Evolutionary conservation across 83 land plant genomes (phyloP).

Genomic region (Diphasiastrum complanatum): DNA sequence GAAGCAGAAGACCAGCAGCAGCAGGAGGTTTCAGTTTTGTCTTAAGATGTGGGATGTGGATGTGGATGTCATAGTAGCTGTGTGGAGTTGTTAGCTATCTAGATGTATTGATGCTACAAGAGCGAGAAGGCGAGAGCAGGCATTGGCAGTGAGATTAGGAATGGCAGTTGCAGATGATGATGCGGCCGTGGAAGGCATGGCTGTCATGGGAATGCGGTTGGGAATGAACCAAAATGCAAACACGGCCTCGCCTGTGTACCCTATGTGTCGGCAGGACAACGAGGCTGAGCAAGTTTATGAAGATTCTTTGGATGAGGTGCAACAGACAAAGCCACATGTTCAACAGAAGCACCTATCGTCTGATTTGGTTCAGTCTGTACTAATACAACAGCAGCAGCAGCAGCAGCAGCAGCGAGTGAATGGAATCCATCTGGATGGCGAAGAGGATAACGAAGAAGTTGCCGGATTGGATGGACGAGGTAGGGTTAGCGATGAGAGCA

Average conservation of each 20-base stretch:
- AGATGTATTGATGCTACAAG: too few relatives aligned
- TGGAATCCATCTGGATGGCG: conserved; percentile 3
- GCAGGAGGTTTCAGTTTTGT: too few relatives aligned
- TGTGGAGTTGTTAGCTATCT: too few relatives aligned
- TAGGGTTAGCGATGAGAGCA: conserved; percentile 36
- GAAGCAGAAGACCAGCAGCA: too few relatives aligned
- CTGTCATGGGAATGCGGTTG: not conserved
- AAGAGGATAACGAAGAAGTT: conserved; percentile 16
- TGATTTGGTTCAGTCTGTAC: not conserved
- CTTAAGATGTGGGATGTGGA: too few relatives aligned
- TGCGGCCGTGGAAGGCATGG: conserved; percentile 22
- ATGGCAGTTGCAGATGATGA: conserved; percentile 28
- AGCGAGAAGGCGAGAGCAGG: too few relatives aligned
- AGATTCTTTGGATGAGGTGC: not conserved
- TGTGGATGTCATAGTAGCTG: too few relatives aligned
- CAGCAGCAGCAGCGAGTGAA: conserved; percentile 10
- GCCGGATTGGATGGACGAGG: conserved; percentile 15
- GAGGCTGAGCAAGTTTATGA: conserved; percentile 17
- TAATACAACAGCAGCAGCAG: not conserved
- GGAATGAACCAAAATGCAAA: conserved; percentile 10
- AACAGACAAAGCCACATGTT: not conserved
- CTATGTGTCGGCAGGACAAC: conserved; percentile 6
- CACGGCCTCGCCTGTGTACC: conserved; percentile 9
- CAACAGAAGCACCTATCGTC: not conserved
- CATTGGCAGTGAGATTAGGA: too few relatives aligned